Evolutionary conservation across 768 basidiomycete species (phyloP), one percentile per base, ranked within the genome.

Genomic region (Chalciporus chontae): DNA sequence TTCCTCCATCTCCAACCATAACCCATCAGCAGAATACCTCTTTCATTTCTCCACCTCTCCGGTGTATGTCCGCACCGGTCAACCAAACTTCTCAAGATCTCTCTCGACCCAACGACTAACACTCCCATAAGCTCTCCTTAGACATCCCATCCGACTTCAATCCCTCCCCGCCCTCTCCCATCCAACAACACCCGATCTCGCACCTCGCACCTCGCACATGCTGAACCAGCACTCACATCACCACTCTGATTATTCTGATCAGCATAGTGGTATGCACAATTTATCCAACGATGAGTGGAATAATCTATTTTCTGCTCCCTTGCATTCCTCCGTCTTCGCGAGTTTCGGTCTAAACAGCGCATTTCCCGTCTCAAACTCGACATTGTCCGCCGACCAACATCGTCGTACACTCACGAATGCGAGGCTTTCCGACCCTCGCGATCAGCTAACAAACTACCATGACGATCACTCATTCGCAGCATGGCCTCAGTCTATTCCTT

Each of bases 301-400:
- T 21, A 69, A 73, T 55, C 45, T 85, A 17, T 85, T 85, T 64
- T 71, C 84, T n/a, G 63, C 77, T 4, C 80, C 87, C 2, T 71
- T 87, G 43, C 76, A 83, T 52, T 80, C 83, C 6, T 63, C 76
- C 39, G 69, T 81, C 29, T 86, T 85, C 58, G 77, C 81, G 36
- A 76, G 78, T 31, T 76, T 87, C 38, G 75, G 80, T 11, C 77
- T 84, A 3, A 81, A 80, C 59, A 81, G 79, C 57, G 72, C 80
- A 40, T 67, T 87, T 73, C 72, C 56, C 62, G 57, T 60, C 61
- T 59, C 65, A 46, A 54, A 50, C 26, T 51, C 67, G 54, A 40
- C 54, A 60, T 40, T 65, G 73, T 21, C 70, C 70, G 72, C 71
- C 34, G 71, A 75, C 51, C 65, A 63, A 41, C 50, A 63, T 50